Evolutionary conservation across 768 basidiomycete species (phyloP).

Genomic region (Chalciporus pseudorubinellus): DNA sequence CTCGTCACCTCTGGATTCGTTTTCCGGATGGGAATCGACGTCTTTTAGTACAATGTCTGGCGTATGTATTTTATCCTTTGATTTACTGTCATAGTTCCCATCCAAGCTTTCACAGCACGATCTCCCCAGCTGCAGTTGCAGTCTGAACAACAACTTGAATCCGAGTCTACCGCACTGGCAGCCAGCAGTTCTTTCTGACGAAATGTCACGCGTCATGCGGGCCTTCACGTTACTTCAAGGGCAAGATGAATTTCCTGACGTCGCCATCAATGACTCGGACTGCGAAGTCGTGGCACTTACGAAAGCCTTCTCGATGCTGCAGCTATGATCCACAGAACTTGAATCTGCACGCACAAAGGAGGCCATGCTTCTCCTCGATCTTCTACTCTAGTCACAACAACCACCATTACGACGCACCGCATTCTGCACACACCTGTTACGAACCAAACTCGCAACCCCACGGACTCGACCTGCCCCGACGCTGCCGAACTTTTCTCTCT

Average conservation of each 20-base stretch:
- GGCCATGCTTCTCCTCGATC: no score
- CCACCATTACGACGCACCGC: no score
- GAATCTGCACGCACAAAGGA: no score
- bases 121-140: constrained; percentile 6
- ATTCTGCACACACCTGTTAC: no score
- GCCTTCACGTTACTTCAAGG: constrained; percentile 18
- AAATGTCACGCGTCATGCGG: constrained; percentile 24
- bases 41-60: constrained; percentile 9
- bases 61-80: constrained; percentile 1
- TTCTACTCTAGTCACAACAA: no score
- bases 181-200: constrained; percentile 16
- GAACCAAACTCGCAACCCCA: no score
- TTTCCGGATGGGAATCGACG: neutral
- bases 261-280: constrained; percentile 12
- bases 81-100: neutral
- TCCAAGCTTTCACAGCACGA: constrained; percentile 6
- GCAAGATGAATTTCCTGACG: constrained; percentile 5
- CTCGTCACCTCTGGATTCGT: neutral
- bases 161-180: no score
- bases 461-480: no score
- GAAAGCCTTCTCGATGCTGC: constrained; percentile 21
- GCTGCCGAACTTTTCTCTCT: neutral
- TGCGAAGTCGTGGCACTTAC: constrained; percentile 16
- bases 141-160: neutral
- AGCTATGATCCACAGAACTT: constrained; percentile 3